These are phyloP conservation scores for Fusarium subtropicale DNA, from an alignment of 2,329 filamentous ascomycete species.

Conservation along the genomic window DNA sequence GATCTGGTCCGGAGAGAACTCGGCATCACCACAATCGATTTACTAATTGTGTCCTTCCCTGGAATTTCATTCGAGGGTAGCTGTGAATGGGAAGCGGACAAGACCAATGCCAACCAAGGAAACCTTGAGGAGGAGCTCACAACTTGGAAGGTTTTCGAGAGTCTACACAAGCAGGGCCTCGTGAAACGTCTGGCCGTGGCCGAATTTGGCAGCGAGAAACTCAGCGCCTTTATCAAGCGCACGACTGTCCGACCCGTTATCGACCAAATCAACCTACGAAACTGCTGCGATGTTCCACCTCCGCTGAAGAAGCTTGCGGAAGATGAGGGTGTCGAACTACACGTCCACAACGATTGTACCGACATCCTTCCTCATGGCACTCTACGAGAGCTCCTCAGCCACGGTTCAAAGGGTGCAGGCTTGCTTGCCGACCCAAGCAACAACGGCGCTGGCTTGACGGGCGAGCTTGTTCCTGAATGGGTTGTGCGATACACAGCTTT, in stretches of 20 bases:
- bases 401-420: conserved; percentile 76
- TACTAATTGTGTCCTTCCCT: conserved; percentile 93
- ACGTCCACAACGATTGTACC: conserved; percentile 94
- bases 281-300: conserved; percentile 96
- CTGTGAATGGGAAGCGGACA: conserved; percentile 81
- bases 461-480: conserved; percentile 89
- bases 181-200: conserved; percentile 84
- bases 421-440: conserved; percentile 73
- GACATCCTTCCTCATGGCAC: conserved; percentile 91
- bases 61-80: conserved; percentile 94
- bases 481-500: conserved; percentile 98
- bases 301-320: conserved; percentile 88
- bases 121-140: conserved; percentile 74
- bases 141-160: conserved; percentile 80
- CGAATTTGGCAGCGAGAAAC: conserved; percentile 88
- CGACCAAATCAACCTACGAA: conserved; percentile 94
- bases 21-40: conserved; percentile 78
- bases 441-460: conserved; percentile 70
- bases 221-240: conserved; percentile 79
- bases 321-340: conserved; percentile 81
- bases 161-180: conserved; percentile 75
- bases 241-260: conserved; percentile 81
- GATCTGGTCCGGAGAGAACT: conserved; percentile 84
- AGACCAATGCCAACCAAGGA: conserved; percentile 69
- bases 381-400: conserved; percentile 83